Conservation (phyloP, 23 red algal species). For the Agarophyton chilense region DNA sequence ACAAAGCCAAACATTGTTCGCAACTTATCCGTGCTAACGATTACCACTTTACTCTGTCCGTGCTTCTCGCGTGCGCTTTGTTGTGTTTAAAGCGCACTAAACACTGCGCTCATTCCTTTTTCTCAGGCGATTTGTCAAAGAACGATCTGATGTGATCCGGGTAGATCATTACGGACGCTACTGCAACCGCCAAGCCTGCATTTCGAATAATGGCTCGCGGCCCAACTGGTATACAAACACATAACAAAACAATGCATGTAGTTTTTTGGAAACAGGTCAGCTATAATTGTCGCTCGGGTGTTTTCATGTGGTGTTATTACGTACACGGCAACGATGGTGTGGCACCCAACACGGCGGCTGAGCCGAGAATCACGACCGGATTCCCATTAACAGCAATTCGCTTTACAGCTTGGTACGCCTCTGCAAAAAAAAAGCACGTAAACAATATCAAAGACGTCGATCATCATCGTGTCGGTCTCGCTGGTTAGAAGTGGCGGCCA, state of each 20-base stretch:
- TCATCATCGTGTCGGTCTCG: background rate
- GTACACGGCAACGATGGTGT: conserved; percentile 61
- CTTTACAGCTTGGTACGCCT: conserved; percentile 49
- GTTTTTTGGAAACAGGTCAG: background rate
- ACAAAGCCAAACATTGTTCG: too few relatives aligned
- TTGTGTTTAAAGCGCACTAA: background rate
- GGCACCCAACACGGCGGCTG: conserved; percentile 31
- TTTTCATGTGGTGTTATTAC: background rate
- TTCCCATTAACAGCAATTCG: conserved; percentile 38
- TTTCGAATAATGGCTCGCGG: conserved; percentile 54
- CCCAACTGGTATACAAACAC: conserved; percentile 15
- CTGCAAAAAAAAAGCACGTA: background rate
- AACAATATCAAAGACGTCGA: background rate
- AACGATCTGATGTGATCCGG: conserved; percentile 58
- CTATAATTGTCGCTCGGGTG: background rate
- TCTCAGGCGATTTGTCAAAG: background rate
- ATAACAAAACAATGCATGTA: background rate
- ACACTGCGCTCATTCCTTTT: background rate
- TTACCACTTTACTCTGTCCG: too few relatives aligned
- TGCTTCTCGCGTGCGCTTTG: too few relatives aligned
- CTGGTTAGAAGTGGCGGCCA: too few relatives aligned
- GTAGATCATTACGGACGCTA: conserved; percentile 69
- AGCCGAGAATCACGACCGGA: conserved; percentile 56
- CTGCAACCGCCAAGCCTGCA: conserved; percentile 26
- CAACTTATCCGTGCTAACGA: too few relatives aligned